Evolutionary conservation across 2,329 filamentous ascomycete genomes (phyloP), one percentile per base, ranked within the genome.

Genomic region (Bimuria novae-zelandiae): DNA sequence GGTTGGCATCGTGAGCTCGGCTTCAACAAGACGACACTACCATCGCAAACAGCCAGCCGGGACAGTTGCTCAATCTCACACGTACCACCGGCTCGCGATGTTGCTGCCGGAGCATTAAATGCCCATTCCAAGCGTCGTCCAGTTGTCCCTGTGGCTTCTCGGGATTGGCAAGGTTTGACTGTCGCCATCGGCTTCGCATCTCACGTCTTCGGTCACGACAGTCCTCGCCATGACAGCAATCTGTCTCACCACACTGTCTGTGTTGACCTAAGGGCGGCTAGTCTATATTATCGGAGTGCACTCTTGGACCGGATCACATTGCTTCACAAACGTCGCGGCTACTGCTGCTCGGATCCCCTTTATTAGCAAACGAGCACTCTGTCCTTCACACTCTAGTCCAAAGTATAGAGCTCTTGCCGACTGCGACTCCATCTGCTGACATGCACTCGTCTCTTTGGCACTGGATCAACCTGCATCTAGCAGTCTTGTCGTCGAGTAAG

Each of bases 161-260:
- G 46, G 17, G 22, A 23, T 25, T 35, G 43, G 35, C 57, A 52
- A 45, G 43, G 51, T 39, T 50, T 58, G 59, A 58, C 60, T 61
- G 60, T 63, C 60, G 59, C 57, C 61, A 64, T 64, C 54, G 22
- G 37, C 45, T 46, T 42, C 46, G 23, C 41, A 52, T 61, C 60
- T 66, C 47, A 57, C 60, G 57, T 55, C 60, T 63, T 63, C 50
- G 56, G 53, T 58, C 56, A 52, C 62, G 61, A 60, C 59, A 63
- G 17, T 57, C 52, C 21, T 61, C 56, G 57, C 56, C 54, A 60
- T 60, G 39, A 27, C 29, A 33, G 22, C 52, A 22, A 12, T 41
- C 39, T 52, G 49, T 55, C 40, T 52, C 54, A 22, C 43, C 37
- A 45, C 40, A 49, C 35, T 43, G 27, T 51, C 47, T 45, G 23